A percentile compares a stretch with the other conserved stretches of the same genome.
Conservation (phyloP, 2,329 filamentous ascomycete genomes). For the Cladophialophora chaetospira region DNA sequence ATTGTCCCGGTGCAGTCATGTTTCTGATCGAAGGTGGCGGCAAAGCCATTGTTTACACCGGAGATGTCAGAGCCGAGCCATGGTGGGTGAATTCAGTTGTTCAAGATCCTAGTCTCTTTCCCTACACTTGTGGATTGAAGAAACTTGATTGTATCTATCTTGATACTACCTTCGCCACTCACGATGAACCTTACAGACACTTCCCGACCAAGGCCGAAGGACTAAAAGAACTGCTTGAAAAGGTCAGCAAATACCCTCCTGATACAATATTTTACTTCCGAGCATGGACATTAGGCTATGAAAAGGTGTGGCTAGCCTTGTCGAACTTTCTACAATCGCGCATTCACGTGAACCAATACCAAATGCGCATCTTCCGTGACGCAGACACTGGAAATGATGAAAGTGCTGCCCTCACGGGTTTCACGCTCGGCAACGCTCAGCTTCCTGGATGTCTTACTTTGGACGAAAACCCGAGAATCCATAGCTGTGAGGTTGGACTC, state of each 20-base stretch:
- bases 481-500: constrained; percentile 78
- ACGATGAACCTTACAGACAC: constrained; percentile 49
- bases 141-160: constrained; percentile 80
- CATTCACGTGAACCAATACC: constrained; percentile 84
- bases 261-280: constrained; percentile 82
- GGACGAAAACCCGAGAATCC: constrained; percentile 65
- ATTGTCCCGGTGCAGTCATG: constrained; percentile 89
- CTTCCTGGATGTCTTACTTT: constrained; percentile 72
- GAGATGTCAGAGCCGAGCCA: constrained; percentile 78
- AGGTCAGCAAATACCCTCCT: constrained; percentile 67
- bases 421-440: constrained; percentile 69
- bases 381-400: constrained; percentile 62
- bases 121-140: constrained; percentile 69
- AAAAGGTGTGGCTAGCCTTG: constrained; percentile 86
- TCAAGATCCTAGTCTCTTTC: constrained; percentile 71
- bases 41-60: constrained; percentile 81
- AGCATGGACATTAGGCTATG: constrained; percentile 91
- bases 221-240: constrained; percentile 69
- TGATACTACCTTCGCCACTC: constrained; percentile 76
- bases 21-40: constrained; percentile 78
- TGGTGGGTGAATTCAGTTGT: constrained; percentile 80
- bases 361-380: constrained; percentile 69
- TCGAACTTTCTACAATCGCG: constrained; percentile 68
- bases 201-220: constrained; percentile 73
- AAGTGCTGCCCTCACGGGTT: constrained; percentile 70